Base-by-base conservation (phyloP, 2,329 filamentous ascomycete species). In the Botryotinia narcissicola region DNA sequence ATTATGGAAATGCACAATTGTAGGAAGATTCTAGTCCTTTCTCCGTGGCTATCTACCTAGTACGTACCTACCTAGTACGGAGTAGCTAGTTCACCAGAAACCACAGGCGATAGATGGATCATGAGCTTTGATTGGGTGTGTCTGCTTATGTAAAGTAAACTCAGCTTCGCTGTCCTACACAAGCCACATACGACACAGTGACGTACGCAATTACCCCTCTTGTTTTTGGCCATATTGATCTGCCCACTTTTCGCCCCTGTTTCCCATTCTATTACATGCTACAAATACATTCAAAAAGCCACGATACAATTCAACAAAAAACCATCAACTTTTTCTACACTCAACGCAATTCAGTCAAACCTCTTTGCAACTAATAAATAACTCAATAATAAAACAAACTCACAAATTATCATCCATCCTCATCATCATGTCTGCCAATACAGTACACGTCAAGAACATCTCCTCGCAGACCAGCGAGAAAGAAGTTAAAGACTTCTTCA, bases 401-500 rank as follows among this genome's bases (percentile, higher is more conserved):
- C 25, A 51, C 32, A 68, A 54, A 66, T 6, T 14, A 48, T 16
- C 59, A 73, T 46, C 44, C 44, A 48, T 48, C 46, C 20, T 9
- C n/a, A 40, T 16, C 42, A 73, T 67, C 72, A 80, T 80, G 78
- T 80, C 79, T 77, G 78, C 78, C 66, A 78, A 74, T 79, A 95
- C 92, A 69, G 93, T 98, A 77, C 86, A 95, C 85, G 95, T 98
- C 80, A 92, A 93, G 85, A 95, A 96, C 86, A 97, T 99, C 84
- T 90, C 93, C 78, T 82, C 86, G 76, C 85, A 91, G 82, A 98
- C 95, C 73, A 90, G 89, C 78, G 94, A 99, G 84, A 92, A 95
- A 85, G 94, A 98, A 84, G 91, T 99, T 80, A 90, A 90, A 81
- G 95, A 97, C 82, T 99, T 99, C 88, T 99, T 99, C 87, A 96